phyloP scores from a whole-genome alignment of 768 basidiomycete species.

The Suillus weaverae region DNA sequence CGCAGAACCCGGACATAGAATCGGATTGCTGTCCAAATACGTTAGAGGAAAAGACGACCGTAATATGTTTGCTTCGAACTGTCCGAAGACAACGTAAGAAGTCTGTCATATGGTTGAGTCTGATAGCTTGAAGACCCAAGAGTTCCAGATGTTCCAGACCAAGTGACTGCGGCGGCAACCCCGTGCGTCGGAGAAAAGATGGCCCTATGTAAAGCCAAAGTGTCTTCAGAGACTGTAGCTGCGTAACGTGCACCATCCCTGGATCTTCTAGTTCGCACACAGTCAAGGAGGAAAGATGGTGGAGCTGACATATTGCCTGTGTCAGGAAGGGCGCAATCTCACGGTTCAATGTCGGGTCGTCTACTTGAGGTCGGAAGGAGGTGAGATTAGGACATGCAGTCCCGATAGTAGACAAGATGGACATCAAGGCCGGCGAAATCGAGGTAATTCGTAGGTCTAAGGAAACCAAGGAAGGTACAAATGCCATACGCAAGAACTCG shows the following conservation, averaged over 20 bases:
- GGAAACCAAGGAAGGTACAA: constrained; percentile 22
- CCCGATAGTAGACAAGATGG: constrained; percentile 21
- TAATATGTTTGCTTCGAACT: background rate
- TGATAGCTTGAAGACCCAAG: background rate
- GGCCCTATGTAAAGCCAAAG: background rate
- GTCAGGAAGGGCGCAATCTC: background rate
- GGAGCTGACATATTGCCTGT: background rate
- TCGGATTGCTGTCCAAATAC: no score
- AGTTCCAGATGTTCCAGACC: background rate
- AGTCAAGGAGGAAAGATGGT: background rate
- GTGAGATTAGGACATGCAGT: constrained; percentile 26
- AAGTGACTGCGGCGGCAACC: background rate
- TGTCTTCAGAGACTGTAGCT: background rate
- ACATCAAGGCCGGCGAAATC: constrained; percentile 1
- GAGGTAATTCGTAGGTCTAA: constrained; percentile 12
- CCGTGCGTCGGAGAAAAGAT: background rate
- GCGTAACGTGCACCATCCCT: background rate
- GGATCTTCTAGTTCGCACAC: background rate
- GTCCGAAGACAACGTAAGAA: background rate
- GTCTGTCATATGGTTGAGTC: background rate
- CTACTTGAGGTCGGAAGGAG: constrained; percentile 14
- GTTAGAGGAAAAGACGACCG: background rate
- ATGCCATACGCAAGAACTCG: constrained; percentile 25
- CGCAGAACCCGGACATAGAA: no score
- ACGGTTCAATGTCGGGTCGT: background rate